Evolutionary conservation across 2,329 filamentous ascomycete genomes (phyloP).

Genomic region (Penicillium rolfsii): DNA sequence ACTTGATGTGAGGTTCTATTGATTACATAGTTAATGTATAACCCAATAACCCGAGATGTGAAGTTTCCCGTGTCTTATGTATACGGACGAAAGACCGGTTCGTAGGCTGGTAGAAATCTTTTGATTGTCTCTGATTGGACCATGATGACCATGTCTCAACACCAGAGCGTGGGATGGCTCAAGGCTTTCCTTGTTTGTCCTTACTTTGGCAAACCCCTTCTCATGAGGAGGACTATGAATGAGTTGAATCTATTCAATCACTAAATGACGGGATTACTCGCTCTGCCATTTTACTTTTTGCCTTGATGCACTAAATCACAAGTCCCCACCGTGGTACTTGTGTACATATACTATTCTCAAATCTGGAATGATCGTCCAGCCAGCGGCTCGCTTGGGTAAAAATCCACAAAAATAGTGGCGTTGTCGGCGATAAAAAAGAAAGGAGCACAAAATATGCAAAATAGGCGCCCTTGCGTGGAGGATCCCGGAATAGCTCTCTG

Average conservation of each 20-base stretch:
- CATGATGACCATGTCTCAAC: neutral
- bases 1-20: neutral
- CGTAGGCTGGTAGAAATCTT: too few relatives aligned
- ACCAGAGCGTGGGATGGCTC: neutral
- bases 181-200: neutral
- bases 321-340: neutral
- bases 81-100: neutral
- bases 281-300: neutral
- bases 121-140: neutral
- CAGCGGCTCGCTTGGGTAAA: conserved; percentile 10
- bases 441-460: neutral
- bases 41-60: too few relatives aligned
- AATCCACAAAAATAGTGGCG: neutral
- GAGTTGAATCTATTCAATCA: neutral
- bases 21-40: too few relatives aligned
- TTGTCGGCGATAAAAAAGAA: neutral
- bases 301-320: neutral
- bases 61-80: neutral
- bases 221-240: neutral
- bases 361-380: conserved; percentile 12
- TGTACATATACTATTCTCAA: neutral
- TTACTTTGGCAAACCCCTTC: neutral
- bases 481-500: neutral
- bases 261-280: too few relatives aligned
- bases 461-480: conserved; percentile 12